phyloP scores from a whole-genome alignment of 306 rosid genomes.

The Vigna unguiculata region DNA sequence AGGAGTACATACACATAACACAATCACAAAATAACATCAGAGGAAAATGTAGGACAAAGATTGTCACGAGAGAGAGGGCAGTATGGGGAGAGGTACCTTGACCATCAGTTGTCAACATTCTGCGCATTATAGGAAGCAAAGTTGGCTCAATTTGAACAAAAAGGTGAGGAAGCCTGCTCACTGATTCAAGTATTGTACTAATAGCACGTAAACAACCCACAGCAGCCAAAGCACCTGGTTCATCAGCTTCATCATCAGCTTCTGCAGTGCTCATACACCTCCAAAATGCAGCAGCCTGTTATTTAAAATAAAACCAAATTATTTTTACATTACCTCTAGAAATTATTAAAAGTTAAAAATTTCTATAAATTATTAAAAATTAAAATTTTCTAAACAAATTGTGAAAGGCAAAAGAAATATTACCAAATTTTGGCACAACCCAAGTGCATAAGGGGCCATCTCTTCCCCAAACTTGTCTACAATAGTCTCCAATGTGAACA shows the following conservation, averaged over 20 bases:
- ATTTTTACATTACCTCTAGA: conserved; percentile 7
- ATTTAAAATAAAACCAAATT: neutral
- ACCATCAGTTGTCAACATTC: conserved; percentile 93
- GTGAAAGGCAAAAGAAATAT: conserved; percentile 22
- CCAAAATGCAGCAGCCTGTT: conserved; percentile 93
- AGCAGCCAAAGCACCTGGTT: conserved; percentile 93
- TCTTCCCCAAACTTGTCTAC: conserved; percentile 99
- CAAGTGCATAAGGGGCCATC: conserved; percentile 97
- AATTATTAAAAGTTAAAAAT: neutral
- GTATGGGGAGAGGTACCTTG: conserved; percentile 60
- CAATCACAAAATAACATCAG: neutral
- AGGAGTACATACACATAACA: neutral
- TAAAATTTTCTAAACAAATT: neutral
- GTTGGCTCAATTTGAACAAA: conserved; percentile 88
- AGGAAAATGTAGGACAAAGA: neutral
- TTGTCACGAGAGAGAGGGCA: neutral
- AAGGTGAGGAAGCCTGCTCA: conserved; percentile 91
- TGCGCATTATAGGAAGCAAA: conserved; percentile 89
- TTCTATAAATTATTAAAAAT: conserved; percentile 6
- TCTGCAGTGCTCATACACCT: conserved; percentile 93
- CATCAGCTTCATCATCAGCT: conserved; percentile 90
- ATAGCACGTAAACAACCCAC: conserved; percentile 97
- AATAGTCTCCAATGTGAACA: conserved; percentile 94
- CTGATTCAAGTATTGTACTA: conserved; percentile 96
- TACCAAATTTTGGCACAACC: conserved; percentile 95